Base-by-base conservation (phyloP, 73 alveolate species). In the Paramecium biaurelia region DNA sequence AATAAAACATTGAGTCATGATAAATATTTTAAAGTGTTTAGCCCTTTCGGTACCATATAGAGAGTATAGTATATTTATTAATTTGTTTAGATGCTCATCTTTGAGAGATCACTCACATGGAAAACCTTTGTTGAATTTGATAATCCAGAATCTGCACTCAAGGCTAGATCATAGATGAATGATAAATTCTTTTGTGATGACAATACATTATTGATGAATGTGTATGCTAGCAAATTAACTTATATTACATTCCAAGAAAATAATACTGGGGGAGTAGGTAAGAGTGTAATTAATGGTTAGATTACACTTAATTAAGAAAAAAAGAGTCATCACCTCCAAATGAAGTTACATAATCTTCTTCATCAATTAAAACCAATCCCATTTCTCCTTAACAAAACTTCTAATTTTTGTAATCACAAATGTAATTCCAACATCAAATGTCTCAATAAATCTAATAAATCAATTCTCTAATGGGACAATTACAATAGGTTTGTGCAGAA, bases 71-170 rank as follows among this genome's bases (percentile, higher is more conserved):
- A 26, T 26, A 4, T 34, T 9, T 37, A 34, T 24, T n/a, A n/a
- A 6, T 15, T 74, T 15, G 34, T 37, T 28, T 28, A 74, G 87
- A 74, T 74, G 87, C 87, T 74, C 59, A 74, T 74, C 45, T 74
- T 74, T 74, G 87, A 74, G 87, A 74, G 87, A 41, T 74, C 87
- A 12, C 87, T 74, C 57, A 74, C 87, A 12, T 74, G 87, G 87
- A 74, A 74, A 74, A 74, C 87, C 35, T 74, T 74, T 18, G 32
- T 74, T 32, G 87, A 74, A 20, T 74, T 28, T 74, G 87, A 74
- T 26, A 37, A 35, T 37, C 87, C 87, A 41, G 87, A 74, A 20
- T 74, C 63, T 12, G 87, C 87, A 7, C 57, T 74, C n/a, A 74
- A 20, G 11, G 87, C 87, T 14, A 74, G 87, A 32, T 28, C 59